Percentiles rank a stretch among this genome's conserved stretches.
Evolutionary conservation across 2,329 filamentous ascomycete species (phyloP).

Genomic region (Decorospora gaudefroyi): DNA sequence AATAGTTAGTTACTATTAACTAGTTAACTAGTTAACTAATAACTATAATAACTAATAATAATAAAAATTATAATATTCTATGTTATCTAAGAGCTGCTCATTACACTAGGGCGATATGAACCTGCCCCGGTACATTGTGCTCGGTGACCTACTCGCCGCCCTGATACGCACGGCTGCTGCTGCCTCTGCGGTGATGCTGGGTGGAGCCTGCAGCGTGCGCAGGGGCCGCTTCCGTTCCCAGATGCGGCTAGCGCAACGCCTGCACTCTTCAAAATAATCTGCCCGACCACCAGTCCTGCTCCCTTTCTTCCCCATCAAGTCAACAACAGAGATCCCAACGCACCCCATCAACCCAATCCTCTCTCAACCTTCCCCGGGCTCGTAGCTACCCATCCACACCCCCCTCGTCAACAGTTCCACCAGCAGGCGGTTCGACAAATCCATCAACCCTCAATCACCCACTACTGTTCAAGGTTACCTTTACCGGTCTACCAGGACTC

Average conservation of each 20-base stretch:
- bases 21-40: too few relatives aligned
- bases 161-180: slow-evolving; percentile 20
- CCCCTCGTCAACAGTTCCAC: slow-evolving; percentile 58
- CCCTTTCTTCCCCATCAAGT: slow-evolving; percentile 41
- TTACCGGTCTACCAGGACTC: slow-evolving; percentile 49
- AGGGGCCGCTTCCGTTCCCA: slow-evolving; percentile 35
- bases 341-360: slow-evolving; percentile 39
- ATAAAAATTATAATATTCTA: too few relatives aligned
- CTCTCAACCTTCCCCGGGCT: slow-evolving; percentile 46
- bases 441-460: slow-evolving; percentile 36
- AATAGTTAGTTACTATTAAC: too few relatives aligned
- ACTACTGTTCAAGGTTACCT: slow-evolving; percentile 49
- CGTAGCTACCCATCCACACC: slow-evolving; percentile 58
- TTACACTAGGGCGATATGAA: too few relatives aligned
- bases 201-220: slow-evolving; percentile 27
- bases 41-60: too few relatives aligned
- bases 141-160: slow-evolving; percentile 8
- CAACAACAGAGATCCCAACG: slow-evolving; percentile 39
- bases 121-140: too few relatives aligned
- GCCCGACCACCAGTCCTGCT: slow-evolving; percentile 20
- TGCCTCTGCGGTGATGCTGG: slow-evolving; percentile 20
- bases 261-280: slow-evolving; percentile 22
- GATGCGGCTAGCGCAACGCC: slow-evolving; percentile 29
- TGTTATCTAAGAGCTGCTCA: too few relatives aligned
- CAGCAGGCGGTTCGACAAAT: slow-evolving; percentile 54